Evolutionary conservation across 495 filamentous ascomycete genomes (phyloP).

Genomic region (Aspergillus asperescens): DNA sequence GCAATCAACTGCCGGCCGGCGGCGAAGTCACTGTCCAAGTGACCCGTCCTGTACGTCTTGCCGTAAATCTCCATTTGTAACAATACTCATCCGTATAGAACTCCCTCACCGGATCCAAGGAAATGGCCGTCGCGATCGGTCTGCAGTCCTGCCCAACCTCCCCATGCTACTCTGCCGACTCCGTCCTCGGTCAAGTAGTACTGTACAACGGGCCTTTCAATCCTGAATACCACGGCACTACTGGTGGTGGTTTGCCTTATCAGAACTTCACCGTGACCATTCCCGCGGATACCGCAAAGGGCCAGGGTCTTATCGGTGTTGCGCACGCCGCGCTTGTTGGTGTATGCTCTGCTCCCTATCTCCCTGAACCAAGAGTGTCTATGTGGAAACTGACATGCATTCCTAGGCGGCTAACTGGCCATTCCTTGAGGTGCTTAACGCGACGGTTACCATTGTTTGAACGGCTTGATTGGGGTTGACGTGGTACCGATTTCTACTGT

Average conservation of each 20-base stretch:
- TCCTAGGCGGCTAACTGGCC: slow-evolving; percentile 18
- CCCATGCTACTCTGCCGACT: slow-evolving; percentile 18
- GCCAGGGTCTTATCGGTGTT: slow-evolving; percentile 28
- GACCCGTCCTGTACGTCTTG: slow-evolving; percentile 27
- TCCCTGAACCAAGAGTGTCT: neutral
- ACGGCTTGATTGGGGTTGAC: neutral
- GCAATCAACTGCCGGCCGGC: slow-evolving; percentile 17
- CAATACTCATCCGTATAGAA: slow-evolving; percentile 17
- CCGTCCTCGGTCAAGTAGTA: slow-evolving; percentile 24
- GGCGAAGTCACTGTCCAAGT: slow-evolving; percentile 26
- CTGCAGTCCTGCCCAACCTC: slow-evolving; percentile 22
- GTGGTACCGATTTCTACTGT: neutral
- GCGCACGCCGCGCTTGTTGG: slow-evolving; percentile 34
- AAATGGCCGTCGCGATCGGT: slow-evolving; percentile 34
- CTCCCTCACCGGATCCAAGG: slow-evolving; percentile 25
- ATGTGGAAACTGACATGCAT: neutral
- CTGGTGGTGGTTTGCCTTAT: slow-evolving; percentile 26
- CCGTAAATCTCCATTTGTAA: neutral
- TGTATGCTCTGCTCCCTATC: slow-evolving; percentile 22
- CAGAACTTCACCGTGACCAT: slow-evolving; percentile 37
- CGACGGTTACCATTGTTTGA: slow-evolving; percentile 15
- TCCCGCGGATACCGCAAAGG: slow-evolving; percentile 15
- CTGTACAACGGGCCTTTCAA: slow-evolving; percentile 32
- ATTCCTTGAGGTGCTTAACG: slow-evolving; percentile 20
- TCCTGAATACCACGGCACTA: slow-evolving; percentile 26